Conservation (phyloP, 129 eudicot species). For the Dittrichia graveolens region DNA sequence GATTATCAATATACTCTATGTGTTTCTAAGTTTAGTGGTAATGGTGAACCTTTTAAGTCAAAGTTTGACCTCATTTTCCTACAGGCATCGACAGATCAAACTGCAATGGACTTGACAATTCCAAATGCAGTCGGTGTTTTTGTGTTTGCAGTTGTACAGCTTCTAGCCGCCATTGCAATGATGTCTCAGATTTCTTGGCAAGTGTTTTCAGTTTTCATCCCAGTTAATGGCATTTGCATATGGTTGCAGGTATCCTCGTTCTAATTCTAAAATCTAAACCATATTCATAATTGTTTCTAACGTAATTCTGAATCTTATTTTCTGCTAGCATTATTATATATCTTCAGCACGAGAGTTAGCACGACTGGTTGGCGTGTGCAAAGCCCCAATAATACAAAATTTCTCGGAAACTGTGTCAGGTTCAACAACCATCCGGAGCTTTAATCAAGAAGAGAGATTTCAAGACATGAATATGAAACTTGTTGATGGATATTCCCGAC, state of each 20-base stretch:
- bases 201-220: constrained; percentile 74
- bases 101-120: constrained; percentile 65
- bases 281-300: neutral
- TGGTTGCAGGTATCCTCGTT: constrained; percentile 68
- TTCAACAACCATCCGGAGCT: constrained; percentile 76
- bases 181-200: constrained; percentile 93
- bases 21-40: neutral
- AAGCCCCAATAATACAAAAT: constrained; percentile 88
- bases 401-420: constrained; percentile 89
- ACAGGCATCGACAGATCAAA: constrained; percentile 91
- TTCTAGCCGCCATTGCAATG: constrained; percentile 60
- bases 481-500: constrained; percentile 65
- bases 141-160: constrained; percentile 66
- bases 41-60: neutral
- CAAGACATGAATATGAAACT: constrained; percentile 54
- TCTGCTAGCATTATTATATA: constrained; percentile 68
- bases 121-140: constrained; percentile 52
- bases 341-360: constrained; percentile 84
- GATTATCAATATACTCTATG: neutral
- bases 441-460: constrained; percentile 66
- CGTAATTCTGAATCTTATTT: neutral
- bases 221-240: constrained; percentile 54
- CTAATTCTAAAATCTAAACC: neutral
- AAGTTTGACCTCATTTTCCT: neutral
- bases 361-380: constrained; percentile 65